These are phyloP conservation scores for Davidsoniella virescens DNA, from an alignment of 2,329 filamentous ascomycete species.

Conservation along the genomic window DNA sequence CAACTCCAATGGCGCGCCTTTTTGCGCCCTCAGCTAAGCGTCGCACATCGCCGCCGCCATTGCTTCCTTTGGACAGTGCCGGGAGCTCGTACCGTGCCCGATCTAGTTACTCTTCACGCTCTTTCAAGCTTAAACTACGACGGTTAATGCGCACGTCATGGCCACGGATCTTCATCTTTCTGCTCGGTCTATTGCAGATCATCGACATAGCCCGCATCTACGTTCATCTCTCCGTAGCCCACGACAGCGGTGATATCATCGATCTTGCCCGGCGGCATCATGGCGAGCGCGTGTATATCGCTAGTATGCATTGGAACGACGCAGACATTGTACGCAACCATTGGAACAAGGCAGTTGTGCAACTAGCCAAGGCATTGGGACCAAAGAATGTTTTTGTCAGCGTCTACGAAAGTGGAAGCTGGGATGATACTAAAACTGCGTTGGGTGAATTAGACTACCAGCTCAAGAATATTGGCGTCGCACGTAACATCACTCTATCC, in stretches of 20 bases:
- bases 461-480: constrained; percentile 35
- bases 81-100: constrained; percentile 7
- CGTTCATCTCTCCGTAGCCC: constrained; percentile 16
- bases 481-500: constrained; percentile 39
- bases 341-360: constrained; percentile 46
- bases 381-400: constrained; percentile 50
- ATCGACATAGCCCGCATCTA: constrained; percentile 26
- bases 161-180: constrained; percentile 20
- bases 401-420: constrained; percentile 52
- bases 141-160: constrained; percentile 23
- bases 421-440: constrained; percentile 49
- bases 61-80: constrained; percentile 9
- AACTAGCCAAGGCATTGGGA: constrained; percentile 40
- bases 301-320: constrained; percentile 53
- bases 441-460: constrained; percentile 38
- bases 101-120: background rate
- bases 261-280: constrained; percentile 15
- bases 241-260: constrained; percentile 9
- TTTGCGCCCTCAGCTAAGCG: background rate
- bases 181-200: constrained; percentile 23
- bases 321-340: constrained; percentile 40
- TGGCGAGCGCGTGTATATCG: constrained; percentile 43
- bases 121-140: constrained; percentile 20
- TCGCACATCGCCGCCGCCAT: constrained; percentile 10
- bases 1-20: constrained; percentile 3